phyloP scores from a whole-genome alignment of 345 rosid species.

The Pseudoturritis turrita region DNA sequence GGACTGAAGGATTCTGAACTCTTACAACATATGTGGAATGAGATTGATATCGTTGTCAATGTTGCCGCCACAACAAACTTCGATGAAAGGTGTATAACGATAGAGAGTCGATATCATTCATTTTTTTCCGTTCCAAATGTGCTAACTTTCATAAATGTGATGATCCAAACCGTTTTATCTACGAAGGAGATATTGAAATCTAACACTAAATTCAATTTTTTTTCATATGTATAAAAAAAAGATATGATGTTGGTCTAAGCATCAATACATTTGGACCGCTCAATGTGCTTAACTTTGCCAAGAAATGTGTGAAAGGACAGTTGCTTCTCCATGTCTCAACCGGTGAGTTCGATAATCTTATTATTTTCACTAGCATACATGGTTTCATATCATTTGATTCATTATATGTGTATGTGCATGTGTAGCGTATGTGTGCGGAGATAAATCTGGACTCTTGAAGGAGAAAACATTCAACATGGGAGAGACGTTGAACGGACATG shows the following conservation, averaged over 20 bases:
- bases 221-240: not conserved
- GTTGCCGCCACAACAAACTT: conserved; percentile 72
- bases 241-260: conserved; percentile 60
- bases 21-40: conserved; percentile 39
- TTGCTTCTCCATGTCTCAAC: conserved; percentile 44
- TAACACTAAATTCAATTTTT: not conserved
- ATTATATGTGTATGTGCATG: not conserved
- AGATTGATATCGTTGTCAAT: conserved; percentile 53
- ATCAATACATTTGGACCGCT: conserved; percentile 61
- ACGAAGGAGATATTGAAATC: not conserved
- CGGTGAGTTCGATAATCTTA: conserved; percentile 1
- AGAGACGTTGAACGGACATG: conserved; percentile 36
- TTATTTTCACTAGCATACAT: not conserved
- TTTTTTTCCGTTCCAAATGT: too few relatives aligned
- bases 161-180: not conserved
- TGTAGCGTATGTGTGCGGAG: conserved; percentile 65
- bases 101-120: not conserved
- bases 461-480: conserved; percentile 39
- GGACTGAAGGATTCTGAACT: conserved; percentile 42
- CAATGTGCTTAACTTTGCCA: conserved; percentile 50
- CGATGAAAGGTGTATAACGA: conserved; percentile 54
- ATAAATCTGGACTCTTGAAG: conserved; percentile 34
- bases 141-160: not conserved
- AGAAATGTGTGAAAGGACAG: conserved; percentile 43
- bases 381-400: not conserved